phyloP scores from a whole-genome alignment of 176 grass and related monocot genomes.

The Eragrostis nindensis region DNA sequence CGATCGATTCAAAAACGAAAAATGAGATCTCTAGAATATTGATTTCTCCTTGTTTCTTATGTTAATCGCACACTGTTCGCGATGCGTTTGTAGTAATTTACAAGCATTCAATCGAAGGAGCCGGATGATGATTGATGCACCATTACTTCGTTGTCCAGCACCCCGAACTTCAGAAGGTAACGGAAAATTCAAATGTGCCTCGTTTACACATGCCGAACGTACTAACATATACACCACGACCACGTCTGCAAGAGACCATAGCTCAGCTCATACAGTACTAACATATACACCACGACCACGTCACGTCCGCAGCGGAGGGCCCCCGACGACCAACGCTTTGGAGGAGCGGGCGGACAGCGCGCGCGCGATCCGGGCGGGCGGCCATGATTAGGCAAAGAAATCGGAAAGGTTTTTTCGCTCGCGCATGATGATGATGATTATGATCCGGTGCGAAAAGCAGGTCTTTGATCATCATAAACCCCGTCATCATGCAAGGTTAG shows the following conservation, averaged over 20 bases:
- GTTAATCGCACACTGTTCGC: no score
- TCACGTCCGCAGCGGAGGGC: background rate
- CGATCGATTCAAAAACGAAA: no score
- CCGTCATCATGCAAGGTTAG: constrained; percentile 33
- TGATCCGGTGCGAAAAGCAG: constrained; percentile 29
- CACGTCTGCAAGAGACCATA: no score
- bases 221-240: no score
- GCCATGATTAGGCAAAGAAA: constrained; percentile 46
- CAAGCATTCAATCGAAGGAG: background rate
- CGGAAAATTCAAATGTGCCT: background rate
- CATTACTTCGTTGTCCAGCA: background rate
- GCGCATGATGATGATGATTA: constrained; percentile 30
- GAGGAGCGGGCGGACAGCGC: constrained; percentile 31
- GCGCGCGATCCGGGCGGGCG: constrained; percentile 40
- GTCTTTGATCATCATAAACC: constrained; percentile 50
- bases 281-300: no score
- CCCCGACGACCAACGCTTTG: background rate
- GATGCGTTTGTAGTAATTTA: no score
- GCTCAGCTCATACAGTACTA: no score
- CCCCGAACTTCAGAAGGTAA: background rate
- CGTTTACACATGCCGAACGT: background rate
- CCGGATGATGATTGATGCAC: background rate
- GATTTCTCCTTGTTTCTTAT: no score
- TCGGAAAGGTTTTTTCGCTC: constrained; percentile 35
- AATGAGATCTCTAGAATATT: no score